Conservation (phyloP, 208 protist genomes). For the Porcisia deanei region DNA sequence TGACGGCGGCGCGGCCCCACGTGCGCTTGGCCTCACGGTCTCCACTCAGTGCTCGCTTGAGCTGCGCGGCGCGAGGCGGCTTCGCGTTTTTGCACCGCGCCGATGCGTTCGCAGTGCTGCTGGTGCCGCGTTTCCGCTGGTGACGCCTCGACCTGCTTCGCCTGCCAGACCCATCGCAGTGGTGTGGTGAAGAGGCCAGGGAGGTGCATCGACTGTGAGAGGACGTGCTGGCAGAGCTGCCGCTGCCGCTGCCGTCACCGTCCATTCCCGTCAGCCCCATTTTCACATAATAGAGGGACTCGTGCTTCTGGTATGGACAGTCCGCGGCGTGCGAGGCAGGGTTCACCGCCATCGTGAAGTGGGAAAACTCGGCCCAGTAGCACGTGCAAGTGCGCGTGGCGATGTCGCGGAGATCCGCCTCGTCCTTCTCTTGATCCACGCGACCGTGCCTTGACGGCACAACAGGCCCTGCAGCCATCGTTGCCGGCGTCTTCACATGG, state of each 20-base stretch:
- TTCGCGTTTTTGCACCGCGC: not conserved
- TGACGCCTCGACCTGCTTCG: not conserved
- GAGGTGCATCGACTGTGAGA: not conserved
- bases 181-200: not conserved
- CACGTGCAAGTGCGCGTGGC: constrained; percentile 36
- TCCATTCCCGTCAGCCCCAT: not conserved
- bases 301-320: constrained; percentile 55
- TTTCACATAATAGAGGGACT: constrained; percentile 33
- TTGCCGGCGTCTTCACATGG: not conserved
- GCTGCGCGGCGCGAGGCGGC: not conserved
- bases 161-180: not conserved
- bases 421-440: constrained; percentile 1
- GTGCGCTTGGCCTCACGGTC: not conserved
- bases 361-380: constrained; percentile 47
- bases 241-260: not conserved
- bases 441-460: not conserved
- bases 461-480: not conserved
- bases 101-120: not conserved
- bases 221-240: not conserved
- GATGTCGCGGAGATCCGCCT: constrained; percentile 27
- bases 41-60: not conserved
- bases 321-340: constrained; percentile 59
- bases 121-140: not conserved
- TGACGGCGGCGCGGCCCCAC: constrained; percentile 24
- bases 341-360: constrained; percentile 67